Base-by-base conservation (phyloP, 139 green algal species). In the Coelastrella sp. region DNA sequence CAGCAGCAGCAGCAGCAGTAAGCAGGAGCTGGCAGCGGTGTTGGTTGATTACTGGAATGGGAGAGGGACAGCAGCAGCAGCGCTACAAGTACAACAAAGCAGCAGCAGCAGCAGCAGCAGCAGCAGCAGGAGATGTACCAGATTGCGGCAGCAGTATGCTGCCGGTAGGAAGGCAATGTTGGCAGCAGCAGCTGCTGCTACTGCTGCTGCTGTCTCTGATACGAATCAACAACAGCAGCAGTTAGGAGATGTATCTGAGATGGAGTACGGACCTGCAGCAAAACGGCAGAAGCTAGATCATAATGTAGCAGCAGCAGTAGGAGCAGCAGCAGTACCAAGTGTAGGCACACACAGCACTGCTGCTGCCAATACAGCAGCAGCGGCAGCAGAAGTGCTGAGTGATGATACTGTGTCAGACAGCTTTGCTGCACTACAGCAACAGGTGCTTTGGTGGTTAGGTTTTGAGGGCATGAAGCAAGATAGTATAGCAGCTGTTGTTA, bases 81-180 rank as follows among this genome's bases (percentile, higher is more conserved):
- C n/a, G n/a, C n/a, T n/a, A n/a, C n/a, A n/a, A 23, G 45, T 13
- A 57, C 15, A 9, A 23, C 45, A 53, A 35, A 69, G 37, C 51
- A 51, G 59, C 76, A 60, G 59, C 37, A 59, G n/a, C 35, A 53
- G 57, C 76, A 83, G 51, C 11, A 25, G 15, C 7, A 30, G 43
- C 30, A 68, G 76, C 76, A 71, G 57, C 76, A 72, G 53, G 5
- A 38, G 76, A 23, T 77, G 62, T 63, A 63, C 63, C 19, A 27
- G 1, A 6, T 53, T 57, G 6, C 41, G 62, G 32, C 38, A 57
- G 43, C 79, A 57, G 38, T 77, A 76, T 51, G 63, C 79, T 2
- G 27, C 45, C 13, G 43, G 19, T 4, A 79, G 79, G 30, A 13
- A 32, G 2, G 27, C 40, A 5, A 85, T 77, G 79, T 32, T 85